Conservation (phyloP, 2,329 filamentous ascomycete species). For the Zopfia rhizophila region DNA sequence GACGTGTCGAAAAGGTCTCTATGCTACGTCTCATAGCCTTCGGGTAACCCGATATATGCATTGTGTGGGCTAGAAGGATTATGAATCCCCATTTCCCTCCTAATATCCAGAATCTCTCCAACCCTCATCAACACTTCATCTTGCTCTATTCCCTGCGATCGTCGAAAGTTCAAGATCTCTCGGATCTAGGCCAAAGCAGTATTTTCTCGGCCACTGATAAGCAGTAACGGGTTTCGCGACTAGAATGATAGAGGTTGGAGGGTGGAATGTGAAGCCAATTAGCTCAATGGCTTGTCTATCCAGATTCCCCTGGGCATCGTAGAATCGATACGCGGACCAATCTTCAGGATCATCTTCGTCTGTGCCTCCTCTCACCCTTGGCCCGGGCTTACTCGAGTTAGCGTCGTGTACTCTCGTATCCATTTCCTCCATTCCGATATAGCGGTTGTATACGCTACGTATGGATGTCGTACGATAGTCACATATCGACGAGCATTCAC, state of each 20-base stretch:
- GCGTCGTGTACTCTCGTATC: no score
- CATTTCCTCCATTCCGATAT: no score
- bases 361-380: no score
- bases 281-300: neutral
- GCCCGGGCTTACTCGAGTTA: no score
- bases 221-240: conserved; percentile 14
- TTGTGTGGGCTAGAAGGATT: no score
- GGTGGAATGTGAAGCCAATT: conserved; percentile 22
- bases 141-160: neutral
- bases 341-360: conserved; percentile 4
- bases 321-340: neutral
- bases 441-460: no score
- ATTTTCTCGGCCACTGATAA: conserved; percentile 23
- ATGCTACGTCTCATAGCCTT: no score
- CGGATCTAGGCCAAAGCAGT: conserved; percentile 25
- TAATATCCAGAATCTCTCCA: conserved; percentile 23
- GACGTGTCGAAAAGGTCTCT: no score
- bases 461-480: no score
- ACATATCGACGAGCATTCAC: no score
- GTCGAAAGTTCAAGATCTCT: conserved; percentile 13
- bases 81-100: conserved; percentile 18
- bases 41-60: no score
- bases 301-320: neutral
- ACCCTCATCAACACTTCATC: neutral
- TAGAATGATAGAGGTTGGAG: conserved; percentile 20